Evolutionary conservation across 306 rosid genomes (phyloP).

Genomic region (Urtica urens): DNA sequence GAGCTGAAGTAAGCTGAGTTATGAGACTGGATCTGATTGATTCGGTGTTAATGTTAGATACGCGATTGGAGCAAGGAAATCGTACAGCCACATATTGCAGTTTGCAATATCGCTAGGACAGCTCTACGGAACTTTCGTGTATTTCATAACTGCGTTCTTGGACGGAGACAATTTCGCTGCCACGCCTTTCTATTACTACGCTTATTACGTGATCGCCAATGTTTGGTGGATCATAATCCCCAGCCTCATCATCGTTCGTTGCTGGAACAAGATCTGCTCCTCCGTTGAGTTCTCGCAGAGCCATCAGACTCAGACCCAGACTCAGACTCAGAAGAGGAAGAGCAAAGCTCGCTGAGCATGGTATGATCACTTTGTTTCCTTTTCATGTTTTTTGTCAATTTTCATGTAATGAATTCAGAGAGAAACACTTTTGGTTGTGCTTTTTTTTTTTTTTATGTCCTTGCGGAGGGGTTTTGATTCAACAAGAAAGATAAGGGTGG

Average conservation of each 20-base stretch:
- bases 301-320: too few species aligned
- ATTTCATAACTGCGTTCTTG: conserved; percentile 54
- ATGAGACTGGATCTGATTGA: too few species aligned
- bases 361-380: neutral
- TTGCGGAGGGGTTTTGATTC: too few species aligned
- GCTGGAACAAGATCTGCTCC: conserved; percentile 67
- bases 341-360: conserved; percentile 50
- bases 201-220: conserved; percentile 67
- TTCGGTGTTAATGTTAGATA: too few species aligned
- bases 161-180: conserved; percentile 73
- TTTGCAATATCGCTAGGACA: conserved; percentile 78
- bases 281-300: conserved; percentile 20
- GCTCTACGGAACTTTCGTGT: conserved; percentile 60
- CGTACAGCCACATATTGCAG: conserved; percentile 75
- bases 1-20: too few species aligned
- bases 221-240: conserved; percentile 67
- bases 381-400: neutral
- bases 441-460: too few species aligned
- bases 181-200: conserved; percentile 48
- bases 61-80: conserved; percentile 60
- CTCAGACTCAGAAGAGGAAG: conserved; percentile 59
- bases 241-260: conserved; percentile 41
- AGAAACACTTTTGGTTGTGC: too few species aligned
- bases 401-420: too few species aligned
- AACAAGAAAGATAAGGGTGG: too few species aligned